phyloP scores from a whole-genome alignment of 495 filamentous ascomycete species.

The Barbatosphaeria neglecta region DNA sequence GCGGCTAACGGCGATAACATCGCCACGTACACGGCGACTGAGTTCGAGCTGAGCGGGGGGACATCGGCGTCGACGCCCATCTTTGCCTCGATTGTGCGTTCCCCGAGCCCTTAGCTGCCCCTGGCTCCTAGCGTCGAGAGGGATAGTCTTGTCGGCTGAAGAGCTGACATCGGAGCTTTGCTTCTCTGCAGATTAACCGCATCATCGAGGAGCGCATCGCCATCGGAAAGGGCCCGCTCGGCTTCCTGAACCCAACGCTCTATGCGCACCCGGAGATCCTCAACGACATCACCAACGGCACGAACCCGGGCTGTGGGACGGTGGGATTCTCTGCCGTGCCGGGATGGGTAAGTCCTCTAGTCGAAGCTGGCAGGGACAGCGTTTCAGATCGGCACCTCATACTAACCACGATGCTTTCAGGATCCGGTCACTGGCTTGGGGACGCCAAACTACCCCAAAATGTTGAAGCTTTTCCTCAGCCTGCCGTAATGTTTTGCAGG shows the following conservation, averaged over 20 bases:
- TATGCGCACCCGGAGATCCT: constrained; percentile 34
- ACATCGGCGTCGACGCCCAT: constrained; percentile 45
- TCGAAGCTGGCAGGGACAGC: not conserved
- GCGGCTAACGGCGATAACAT: constrained; percentile 45
- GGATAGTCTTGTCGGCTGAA: not conserved
- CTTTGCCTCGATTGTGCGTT: constrained; percentile 39
- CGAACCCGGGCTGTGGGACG: constrained; percentile 34
- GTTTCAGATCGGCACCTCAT: not conserved
- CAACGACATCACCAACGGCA: constrained; percentile 38
- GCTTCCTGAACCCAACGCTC: constrained; percentile 40
- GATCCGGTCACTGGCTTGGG: constrained; percentile 42
- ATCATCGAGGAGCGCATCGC: constrained; percentile 39
- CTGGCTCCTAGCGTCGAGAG: not conserved
- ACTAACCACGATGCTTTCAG: constrained; percentile 4
- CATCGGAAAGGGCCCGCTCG: constrained; percentile 33
- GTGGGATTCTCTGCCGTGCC: constrained; percentile 36
- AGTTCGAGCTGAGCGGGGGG: constrained; percentile 30
- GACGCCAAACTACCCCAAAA: constrained; percentile 39
- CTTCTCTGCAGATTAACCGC: constrained; percentile 3
- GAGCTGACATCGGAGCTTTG: not conserved
- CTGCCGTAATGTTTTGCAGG: constrained; percentile 2
- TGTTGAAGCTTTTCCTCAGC: constrained; percentile 25
- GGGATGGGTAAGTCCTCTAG: constrained; percentile 25
- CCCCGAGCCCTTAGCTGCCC: too few relatives aligned
- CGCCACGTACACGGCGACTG: constrained; percentile 26